These are phyloP conservation scores for Apiotrichum porosum DNA, from an alignment of 1,284 basidiomycete species.

Conservation along the genomic window DNA sequence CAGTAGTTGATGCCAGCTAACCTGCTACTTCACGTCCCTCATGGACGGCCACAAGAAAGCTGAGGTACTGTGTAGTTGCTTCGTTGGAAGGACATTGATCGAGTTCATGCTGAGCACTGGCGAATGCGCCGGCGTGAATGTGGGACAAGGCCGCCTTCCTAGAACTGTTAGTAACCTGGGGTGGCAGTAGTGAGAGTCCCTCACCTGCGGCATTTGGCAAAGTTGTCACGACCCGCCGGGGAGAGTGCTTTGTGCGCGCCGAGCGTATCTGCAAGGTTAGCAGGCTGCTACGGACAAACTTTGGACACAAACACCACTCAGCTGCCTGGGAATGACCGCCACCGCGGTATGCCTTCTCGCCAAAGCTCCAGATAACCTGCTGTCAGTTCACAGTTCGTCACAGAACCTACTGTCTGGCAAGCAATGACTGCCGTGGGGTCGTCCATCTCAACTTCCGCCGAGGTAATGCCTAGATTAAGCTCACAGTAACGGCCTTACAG, in stretches of 20 bases:
- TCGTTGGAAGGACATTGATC: conserved; percentile 9
- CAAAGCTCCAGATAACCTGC: conserved; percentile 12
- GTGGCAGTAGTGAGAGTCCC: too few relatives aligned
- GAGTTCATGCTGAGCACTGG: not conserved
- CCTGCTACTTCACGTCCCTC: conserved; percentile 4
- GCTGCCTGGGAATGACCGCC: conserved; percentile 3
- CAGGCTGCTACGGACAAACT: too few relatives aligned
- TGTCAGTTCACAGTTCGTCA: not conserved
- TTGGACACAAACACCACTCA: conserved; percentile 13
- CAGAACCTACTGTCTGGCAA: conserved; percentile 7
- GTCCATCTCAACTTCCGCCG: not conserved
- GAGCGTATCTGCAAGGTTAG: conserved; percentile 1
- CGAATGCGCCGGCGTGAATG: conserved; percentile 4
- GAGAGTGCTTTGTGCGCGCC: conserved; percentile 4
- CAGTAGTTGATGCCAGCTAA: too few relatives aligned
- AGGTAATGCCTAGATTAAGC: too few relatives aligned
- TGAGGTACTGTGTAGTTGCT: conserved; percentile 20
- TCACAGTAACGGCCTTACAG: too few relatives aligned
- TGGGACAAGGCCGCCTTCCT: conserved; percentile 7
- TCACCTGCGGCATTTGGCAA: conserved; percentile 7
- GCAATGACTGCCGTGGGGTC: not conserved
- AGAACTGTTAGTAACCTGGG: not conserved
- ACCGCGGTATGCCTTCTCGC: not conserved
- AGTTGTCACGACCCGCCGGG: conserved; percentile 1
- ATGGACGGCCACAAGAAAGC: conserved; percentile 12